Evolutionary conservation across 2,329 filamentous ascomycete genomes (phyloP), one percentile per base, ranked within the genome.

Genomic region (Exophiala dermatitidis): DNA sequence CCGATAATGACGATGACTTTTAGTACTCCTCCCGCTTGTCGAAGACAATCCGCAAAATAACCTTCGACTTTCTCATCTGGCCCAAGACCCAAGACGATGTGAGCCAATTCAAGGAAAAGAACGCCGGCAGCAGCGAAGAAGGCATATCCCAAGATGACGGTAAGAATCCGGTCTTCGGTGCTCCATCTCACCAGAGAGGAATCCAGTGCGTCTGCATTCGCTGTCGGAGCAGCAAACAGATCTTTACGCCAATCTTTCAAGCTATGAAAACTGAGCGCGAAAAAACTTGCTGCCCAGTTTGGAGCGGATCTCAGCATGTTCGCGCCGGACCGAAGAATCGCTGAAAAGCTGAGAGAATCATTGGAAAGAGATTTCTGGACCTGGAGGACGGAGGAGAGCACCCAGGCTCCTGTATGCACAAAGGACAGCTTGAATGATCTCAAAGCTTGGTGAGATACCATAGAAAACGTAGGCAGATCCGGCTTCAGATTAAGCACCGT

Each of bases 1-100:
- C 90, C 93, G 61, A 98, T 98, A 64, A 98, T 97, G 56, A 97
- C 74, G 47, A 98, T 95, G 26, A 98, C 93, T 69, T 98, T 98
- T 77, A 96, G 83, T 6, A 98, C 91, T 9, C 94, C 93, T 40
- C 93, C 94, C 45, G 93, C 93, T 75, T 98, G 94, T 59, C 90
- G 85, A 26, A 98, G 77, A 1, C 84, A 78, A 59, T 97, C 91
- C 28, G 91, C 85, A 40, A 96, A 70, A 5, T 84, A 79, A 28
- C 85, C 86, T 68, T 97, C 90, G 3, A 81, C 70, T 57, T 74
- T 76, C 53, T 79, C 78, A 3, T 76, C 75, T 47, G 76, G 70
- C 45, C 75, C 74, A 2, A 75, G 74, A 29, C 72, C 72, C 50
- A 84, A 83, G 59, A 95, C 79, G 0, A 87, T 81, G 4, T 79